Percentiles rank a stretch among this genome's conserved stretches.
These are phyloP conservation scores for Ettlia oleoabundans DNA, from an alignment of 139 green algal species.

Conservation along the genomic window DNA sequence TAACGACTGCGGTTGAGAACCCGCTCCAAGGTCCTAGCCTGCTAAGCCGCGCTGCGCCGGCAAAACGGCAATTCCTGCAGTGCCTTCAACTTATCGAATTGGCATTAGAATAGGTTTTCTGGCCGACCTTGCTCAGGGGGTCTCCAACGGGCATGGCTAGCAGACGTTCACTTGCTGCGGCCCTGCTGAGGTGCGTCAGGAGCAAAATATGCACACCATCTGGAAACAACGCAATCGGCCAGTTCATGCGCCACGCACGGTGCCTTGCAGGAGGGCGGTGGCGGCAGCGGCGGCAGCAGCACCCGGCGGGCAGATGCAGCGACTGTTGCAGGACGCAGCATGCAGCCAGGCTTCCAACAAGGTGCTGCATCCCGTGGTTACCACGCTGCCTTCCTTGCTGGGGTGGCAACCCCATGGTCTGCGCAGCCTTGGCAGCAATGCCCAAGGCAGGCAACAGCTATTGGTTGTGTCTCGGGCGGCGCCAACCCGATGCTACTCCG, in stretches of 20 bases:
- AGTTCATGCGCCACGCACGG: too few relatives aligned
- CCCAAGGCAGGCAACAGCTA: not conserved
- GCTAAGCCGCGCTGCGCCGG: too few relatives aligned
- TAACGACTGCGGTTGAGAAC: too few relatives aligned
- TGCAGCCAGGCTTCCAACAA: not conserved
- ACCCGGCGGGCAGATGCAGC: not conserved
- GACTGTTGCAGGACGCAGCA: not conserved
- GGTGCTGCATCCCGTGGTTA: not conserved
- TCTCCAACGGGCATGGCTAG: not conserved
- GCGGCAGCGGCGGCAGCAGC: not conserved
- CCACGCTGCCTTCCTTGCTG: conserved; percentile 4
- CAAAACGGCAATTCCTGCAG: too few relatives aligned
- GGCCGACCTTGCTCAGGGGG: too few relatives aligned
- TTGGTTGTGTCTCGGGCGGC: not conserved
- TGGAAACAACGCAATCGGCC: not conserved
- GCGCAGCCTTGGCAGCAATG: not conserved
- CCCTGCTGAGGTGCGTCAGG: not conserved
- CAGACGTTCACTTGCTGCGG: not conserved
- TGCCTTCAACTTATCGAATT: too few relatives aligned
- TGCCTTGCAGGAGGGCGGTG: too few relatives aligned
- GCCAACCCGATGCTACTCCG: not conserved
- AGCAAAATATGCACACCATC: not conserved
- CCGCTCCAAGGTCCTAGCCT: too few relatives aligned
- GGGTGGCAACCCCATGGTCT: not conserved
- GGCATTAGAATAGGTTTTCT: not conserved